phyloP scores from a whole-genome alignment of 106 monocot species.

The Ottelia alismoides region DNA sequence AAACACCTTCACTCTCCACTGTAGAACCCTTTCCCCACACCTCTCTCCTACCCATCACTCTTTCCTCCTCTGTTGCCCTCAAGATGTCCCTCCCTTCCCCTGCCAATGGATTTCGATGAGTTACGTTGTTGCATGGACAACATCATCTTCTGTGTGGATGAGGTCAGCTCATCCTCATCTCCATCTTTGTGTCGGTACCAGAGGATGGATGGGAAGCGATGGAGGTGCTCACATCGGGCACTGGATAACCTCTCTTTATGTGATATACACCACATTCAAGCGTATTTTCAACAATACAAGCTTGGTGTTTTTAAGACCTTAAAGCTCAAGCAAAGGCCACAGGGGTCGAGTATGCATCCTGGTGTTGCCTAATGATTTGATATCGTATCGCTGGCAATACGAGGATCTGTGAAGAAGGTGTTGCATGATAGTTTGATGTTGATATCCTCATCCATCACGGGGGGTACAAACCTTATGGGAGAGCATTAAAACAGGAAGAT shows the following conservation, averaged over 20 bases:
- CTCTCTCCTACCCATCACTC: no score
- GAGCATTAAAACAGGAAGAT: constrained; percentile 8
- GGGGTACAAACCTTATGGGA: neutral
- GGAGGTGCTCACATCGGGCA: constrained; percentile 5
- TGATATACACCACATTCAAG: constrained; percentile 6
- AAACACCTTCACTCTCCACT: no score
- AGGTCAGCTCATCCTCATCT: no score
- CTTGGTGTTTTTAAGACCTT: constrained; percentile 12
- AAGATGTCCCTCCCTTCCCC: no score
- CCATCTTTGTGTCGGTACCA: no score
- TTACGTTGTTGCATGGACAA: no score
- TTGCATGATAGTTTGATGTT: constrained; percentile 83
- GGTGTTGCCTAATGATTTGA: no score
- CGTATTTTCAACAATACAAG: constrained; percentile 5
- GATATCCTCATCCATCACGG: constrained; percentile 19
- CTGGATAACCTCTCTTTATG: constrained; percentile 10
- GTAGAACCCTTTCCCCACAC: no score
- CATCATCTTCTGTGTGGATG: no score
- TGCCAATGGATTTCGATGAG: no score
- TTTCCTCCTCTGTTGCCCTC: no score
- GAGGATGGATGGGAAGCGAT: constrained; percentile 12
- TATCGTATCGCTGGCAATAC: neutral
- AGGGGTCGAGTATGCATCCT: no score
- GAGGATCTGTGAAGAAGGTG: neutral
- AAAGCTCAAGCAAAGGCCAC: constrained; percentile 5